These are phyloP conservation scores for Fusarium xyrophilum DNA, from an alignment of 2,329 filamentous ascomycete genomes.

Conservation along the genomic window DNA sequence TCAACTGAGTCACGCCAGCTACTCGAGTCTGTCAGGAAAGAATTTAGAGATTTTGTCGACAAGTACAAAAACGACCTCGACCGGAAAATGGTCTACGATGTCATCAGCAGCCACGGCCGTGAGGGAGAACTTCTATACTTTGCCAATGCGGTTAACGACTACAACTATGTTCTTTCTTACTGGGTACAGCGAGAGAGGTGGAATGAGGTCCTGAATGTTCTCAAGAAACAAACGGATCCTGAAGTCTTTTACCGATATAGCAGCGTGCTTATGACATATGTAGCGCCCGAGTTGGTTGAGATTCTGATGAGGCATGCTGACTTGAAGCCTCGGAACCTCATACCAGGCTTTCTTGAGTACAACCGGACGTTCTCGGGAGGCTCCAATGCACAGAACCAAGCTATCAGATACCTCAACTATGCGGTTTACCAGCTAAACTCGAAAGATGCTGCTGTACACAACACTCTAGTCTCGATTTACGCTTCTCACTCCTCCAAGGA, in stretches of 20 bases:
- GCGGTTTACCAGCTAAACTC: constrained; percentile 87
- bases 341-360: constrained; percentile 93
- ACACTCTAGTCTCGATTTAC: constrained; percentile 95
- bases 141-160: constrained; percentile 86
- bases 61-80: constrained; percentile 89
- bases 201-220: constrained; percentile 82
- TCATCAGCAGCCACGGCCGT: constrained; percentile 92
- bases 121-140: constrained; percentile 93
- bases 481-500: constrained; percentile 84
- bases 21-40: constrained; percentile 72
- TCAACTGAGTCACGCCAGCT: constrained; percentile 75
- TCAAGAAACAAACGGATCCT: constrained; percentile 91
- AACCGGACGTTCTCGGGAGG: constrained; percentile 75
- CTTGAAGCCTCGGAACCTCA: constrained; percentile 84
- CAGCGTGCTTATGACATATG: constrained; percentile 93
- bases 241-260: constrained; percentile 97
- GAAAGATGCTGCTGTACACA: constrained; percentile 87
- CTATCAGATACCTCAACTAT: constrained; percentile 90
- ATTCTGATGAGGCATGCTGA: constrained; percentile 91
- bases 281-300: constrained; percentile 85
- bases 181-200: constrained; percentile 97
- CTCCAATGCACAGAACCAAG: constrained; percentile 80
- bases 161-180: constrained; percentile 93
- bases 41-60: constrained; percentile 87
- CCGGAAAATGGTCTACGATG: constrained; percentile 89